Base-by-base conservation (phyloP, 148 eudicot genomes). In the Spergularia bocconei region DNA sequence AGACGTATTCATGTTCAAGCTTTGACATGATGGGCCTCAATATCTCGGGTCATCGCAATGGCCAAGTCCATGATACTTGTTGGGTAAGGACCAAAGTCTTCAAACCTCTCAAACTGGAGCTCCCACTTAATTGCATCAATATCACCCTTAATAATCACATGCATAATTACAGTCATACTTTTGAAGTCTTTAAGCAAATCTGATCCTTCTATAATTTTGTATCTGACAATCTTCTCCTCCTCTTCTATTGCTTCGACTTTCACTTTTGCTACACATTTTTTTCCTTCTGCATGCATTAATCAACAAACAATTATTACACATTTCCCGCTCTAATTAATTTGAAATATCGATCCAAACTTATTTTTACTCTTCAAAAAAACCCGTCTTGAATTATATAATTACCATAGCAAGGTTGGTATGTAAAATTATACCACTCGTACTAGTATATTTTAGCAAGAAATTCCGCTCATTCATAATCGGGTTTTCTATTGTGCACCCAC, bases 51-150 rank as follows among this genome's bases (percentile, higher is more conserved):
- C 6, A 69, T 6, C 3, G 29, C 59, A 9, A 76, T 69, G 0
- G 25, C 4, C 11, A 58, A 68, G 67, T 69, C 79, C 73, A 68
- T 67, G 19, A 76, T 13, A n/a, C 20, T 62, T 23, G 25, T 69
- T 0, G 79, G 75, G 62, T 76, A 68, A 57, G 73, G 79, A 19
- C 79, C 79, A 68, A 44, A 4, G 16, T 76, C 73, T 3, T 58
- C 50, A 50, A 58, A 25, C 60, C 41, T 75, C 47, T 75, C 78
- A 67, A 75, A 75, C 2, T 75, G 66, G 21, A 67, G 4, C 0
- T 13, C 7, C 78, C 73, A 68, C 14, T 23, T 25, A 7, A 76
- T 55, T 4, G 67, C 79, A 19, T 33, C 53, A 21, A 68, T 58
- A 5, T 59, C 79, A 68, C 59, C 73, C 58, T 48, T 76, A 15